A percentile compares a stretch with the other conserved stretches of the same genome.
phyloP scores from a whole-genome alignment of 1,284 basidiomycete species.

The Phellinidium pouzarii region DNA sequence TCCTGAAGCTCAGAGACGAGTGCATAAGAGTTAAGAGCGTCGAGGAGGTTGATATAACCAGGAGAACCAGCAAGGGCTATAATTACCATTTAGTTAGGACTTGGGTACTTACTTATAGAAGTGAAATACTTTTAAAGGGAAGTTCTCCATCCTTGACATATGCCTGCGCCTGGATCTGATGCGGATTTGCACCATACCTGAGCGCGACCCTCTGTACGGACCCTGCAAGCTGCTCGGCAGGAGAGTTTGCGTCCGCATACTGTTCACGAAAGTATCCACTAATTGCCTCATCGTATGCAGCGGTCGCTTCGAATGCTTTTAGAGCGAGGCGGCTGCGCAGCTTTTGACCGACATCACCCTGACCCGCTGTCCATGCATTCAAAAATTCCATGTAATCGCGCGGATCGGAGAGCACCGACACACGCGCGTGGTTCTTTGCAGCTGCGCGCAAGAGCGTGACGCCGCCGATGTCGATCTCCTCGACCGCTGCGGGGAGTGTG shows the following conservation, averaged over 20 bases:
- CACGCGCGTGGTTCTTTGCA: conserved; percentile 96
- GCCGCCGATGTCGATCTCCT: conserved; percentile 99
- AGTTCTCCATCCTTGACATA: conserved; percentile 87
- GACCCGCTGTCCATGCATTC: conserved; percentile 60
- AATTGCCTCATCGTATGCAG: conserved; percentile 93
- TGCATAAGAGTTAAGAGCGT: conserved; percentile 95
- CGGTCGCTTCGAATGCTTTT: conserved; percentile 97
- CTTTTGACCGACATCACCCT: conserved; percentile 63
- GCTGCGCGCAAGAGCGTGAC: conserved; percentile 97
- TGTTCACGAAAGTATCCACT: conserved; percentile 95
- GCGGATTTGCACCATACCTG: conserved; percentile 96
- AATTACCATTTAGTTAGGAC: neutral
- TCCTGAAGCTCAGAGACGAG: conserved; percentile 92
- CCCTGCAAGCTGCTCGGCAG: conserved; percentile 56
- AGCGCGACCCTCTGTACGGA: conserved; percentile 81
- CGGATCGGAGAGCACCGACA: conserved; percentile 90
- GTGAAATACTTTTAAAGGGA: conserved; percentile 83
- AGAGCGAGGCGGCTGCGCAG: conserved; percentile 81
- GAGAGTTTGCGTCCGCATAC: conserved; percentile 77
- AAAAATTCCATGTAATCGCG: conserved; percentile 88
- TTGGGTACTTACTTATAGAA: neutral
- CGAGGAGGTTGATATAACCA: conserved; percentile 99
- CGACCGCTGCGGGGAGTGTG: conserved; percentile 83
- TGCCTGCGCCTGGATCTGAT: conserved; percentile 98
- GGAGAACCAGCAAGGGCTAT: conserved; percentile 89